A percentile compares a stretch with the other conserved stretches of the same genome.
Conservation (phyloP, 139 green algal species). For the Chlorella sp. region DNA sequence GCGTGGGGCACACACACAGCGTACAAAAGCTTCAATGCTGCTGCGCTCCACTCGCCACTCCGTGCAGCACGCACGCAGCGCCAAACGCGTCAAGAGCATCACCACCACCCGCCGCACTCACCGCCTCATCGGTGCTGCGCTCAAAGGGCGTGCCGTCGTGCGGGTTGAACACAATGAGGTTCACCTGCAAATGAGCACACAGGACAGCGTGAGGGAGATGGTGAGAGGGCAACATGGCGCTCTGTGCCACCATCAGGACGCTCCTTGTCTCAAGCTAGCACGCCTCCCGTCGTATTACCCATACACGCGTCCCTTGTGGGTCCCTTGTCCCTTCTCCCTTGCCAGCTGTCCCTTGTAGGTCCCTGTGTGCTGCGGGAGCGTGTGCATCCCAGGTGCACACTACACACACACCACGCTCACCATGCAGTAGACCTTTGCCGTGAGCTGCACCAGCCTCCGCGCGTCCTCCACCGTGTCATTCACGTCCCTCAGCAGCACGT, state of each 20-base stretch:
- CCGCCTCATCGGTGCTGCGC: background rate
- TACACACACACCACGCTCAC: slow-evolving; percentile 30
- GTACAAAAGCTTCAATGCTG: no score
- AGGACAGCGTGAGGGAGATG: background rate
- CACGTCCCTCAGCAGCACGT: slow-evolving; percentile 79
- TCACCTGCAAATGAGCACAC: no score
- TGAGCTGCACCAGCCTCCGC: slow-evolving; percentile 5
- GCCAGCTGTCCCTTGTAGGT: background rate
- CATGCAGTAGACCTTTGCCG: slow-evolving; percentile 54
- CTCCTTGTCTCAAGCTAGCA: background rate
- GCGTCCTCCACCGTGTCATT: slow-evolving; percentile 66
- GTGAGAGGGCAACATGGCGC: background rate
- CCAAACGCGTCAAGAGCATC: no score
- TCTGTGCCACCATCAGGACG: background rate
- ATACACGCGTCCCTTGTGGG: background rate
- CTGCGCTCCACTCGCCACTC: no score
- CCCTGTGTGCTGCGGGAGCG: slow-evolving; percentile 49
- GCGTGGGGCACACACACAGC: no score
- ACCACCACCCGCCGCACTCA: no score
- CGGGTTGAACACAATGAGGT: slow-evolving; percentile 1
- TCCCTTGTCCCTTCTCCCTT: background rate
- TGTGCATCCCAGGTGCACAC: no score
- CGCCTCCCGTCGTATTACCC: background rate
- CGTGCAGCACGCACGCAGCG: no score
- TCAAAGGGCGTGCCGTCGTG: background rate